Base-by-base conservation (phyloP, 805 yeast genomes). In the Candida coquimbonensis region DNA sequence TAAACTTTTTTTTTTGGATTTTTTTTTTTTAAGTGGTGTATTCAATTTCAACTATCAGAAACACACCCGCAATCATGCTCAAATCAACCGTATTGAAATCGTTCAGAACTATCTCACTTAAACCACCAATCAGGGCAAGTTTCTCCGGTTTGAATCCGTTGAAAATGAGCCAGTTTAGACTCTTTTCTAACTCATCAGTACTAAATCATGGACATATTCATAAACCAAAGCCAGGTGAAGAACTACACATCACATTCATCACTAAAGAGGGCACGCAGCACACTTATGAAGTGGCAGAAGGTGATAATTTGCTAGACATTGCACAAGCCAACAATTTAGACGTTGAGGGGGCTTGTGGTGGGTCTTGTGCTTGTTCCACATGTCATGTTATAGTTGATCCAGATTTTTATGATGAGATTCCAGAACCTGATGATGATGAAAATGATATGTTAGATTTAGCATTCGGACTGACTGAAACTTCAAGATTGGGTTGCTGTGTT, bases 341-440 rank as follows among this genome's bases (percentile, higher is more conserved):
- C 54, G 90, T 93, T 93, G 99, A 93, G 64, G 96, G 87, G 39
- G 99, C 99, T 0, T 93, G 99, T 67, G 99, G 99, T 21, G 99
- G 98, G 4, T 88, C 97, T 5, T 93, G 99, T 72, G 99, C 99
- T 1, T 93, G 99, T 64, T 89, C 97, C 6, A 93, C 99, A 0
- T 93, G 99, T 62, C 99, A 93, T 67, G 83, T 93, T 44, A 91
- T 93, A 42, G 89, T 93, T 36, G 99, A 93, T 62, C 98, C 99
- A 1, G 96, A 85, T 39, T 89, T 72, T 63, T 93, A 88, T 66
- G 99, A 93, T 60, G 77, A 70, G 42, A 78, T 93, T 52, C 96
- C 93, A 9, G 98, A 93, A 63, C 98, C 99, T 0, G 87, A 82
- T 53, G 99, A 93, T 62, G 99, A 93, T 61, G 99, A 93, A 65